phyloP scores from a whole-genome alignment of 2,329 filamentous ascomycete genomes.

The Chaetomium olivaceum region DNA sequence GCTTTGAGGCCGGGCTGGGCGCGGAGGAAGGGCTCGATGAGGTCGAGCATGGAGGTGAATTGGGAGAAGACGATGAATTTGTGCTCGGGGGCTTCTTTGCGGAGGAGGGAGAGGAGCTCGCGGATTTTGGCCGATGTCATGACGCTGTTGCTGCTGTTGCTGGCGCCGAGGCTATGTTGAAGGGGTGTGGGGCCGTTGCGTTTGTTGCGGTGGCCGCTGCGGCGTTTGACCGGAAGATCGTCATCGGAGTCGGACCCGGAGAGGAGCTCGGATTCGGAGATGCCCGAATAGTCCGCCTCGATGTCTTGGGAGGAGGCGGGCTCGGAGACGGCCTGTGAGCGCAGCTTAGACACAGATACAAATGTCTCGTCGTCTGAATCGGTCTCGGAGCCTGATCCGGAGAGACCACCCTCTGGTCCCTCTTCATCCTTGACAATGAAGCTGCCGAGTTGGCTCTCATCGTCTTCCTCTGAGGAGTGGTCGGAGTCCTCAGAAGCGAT shows the following conservation, averaged over 20 bases:
- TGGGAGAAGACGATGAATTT: constrained; percentile 99
- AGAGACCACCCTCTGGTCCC: constrained; percentile 33
- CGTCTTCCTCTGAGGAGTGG: constrained; percentile 56
- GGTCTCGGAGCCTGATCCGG: constrained; percentile 28
- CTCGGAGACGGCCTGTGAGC: constrained; percentile 39
- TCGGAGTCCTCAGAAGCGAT: constrained; percentile 70
- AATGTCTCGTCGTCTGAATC: constrained; percentile 41
- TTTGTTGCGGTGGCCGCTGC: background rate
- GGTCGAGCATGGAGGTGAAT: constrained; percentile 97
- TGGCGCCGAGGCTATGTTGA: constrained; percentile 44
- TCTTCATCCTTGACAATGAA: constrained; percentile 57
- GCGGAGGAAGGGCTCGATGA: constrained; percentile 87
- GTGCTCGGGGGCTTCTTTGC: constrained; percentile 74
- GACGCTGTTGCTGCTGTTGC: constrained; percentile 47
- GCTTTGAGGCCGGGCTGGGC: constrained; percentile 69
- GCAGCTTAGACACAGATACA: constrained; percentile 42
- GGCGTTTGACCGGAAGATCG: constrained; percentile 3
- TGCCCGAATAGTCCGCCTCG: constrained; percentile 34
- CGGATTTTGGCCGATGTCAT: constrained; percentile 87
- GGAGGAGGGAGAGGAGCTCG: constrained; percentile 77
- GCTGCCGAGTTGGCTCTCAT: constrained; percentile 56
- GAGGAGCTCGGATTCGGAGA: constrained; percentile 29
- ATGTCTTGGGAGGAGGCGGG: constrained; percentile 34
- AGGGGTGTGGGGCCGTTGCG: background rate
- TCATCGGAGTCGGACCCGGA: constrained; percentile 24